A percentile compares a stretch with the other conserved stretches of the same genome.
phyloP scores from a whole-genome alignment of 2,329 filamentous ascomycete species.

The Colletotrichum magnum region DNA sequence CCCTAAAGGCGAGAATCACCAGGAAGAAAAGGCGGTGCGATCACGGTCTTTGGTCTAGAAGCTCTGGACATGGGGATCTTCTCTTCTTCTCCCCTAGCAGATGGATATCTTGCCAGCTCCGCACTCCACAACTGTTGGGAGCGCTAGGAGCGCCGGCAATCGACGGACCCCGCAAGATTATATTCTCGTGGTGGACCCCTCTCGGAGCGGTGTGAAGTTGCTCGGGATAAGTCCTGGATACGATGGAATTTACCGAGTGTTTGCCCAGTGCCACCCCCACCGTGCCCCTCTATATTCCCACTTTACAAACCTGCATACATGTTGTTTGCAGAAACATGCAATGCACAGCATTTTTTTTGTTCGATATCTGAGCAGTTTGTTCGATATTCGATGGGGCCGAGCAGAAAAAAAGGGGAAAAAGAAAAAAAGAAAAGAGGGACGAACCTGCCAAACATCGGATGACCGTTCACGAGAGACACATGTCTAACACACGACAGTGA shows the following conservation, averaged over 20 bases:
- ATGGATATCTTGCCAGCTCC: not conserved
- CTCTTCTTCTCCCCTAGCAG: not conserved
- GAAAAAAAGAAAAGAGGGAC: no score
- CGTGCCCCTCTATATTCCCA: not conserved
- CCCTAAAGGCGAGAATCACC: not conserved
- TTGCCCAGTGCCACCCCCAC: not conserved
- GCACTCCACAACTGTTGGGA: conserved; percentile 23
- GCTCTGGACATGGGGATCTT: no score
- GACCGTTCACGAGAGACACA: not conserved
- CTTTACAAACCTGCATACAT: conserved; percentile 20
- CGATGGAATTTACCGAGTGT: not conserved
- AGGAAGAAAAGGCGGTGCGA: not conserved
- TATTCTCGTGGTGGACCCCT: not conserved
- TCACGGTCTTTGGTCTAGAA: no score
- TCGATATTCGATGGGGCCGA: no score
- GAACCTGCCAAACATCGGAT: no score
- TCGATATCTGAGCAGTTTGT: not conserved
- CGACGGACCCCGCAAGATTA: conserved; percentile 11
- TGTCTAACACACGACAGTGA: not conserved
- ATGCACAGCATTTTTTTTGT: conserved; percentile 1
- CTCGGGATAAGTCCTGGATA: not conserved
- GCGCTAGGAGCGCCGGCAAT: conserved; percentile 14
- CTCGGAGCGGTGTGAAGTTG: conserved; percentile 16
- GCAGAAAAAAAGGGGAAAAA: no score
- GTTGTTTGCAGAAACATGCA: not conserved